These are phyloP conservation scores for Botrytis pseudocinerea DNA, from an alignment of 2,329 filamentous ascomycete species.

Conservation along the genomic window DNA sequence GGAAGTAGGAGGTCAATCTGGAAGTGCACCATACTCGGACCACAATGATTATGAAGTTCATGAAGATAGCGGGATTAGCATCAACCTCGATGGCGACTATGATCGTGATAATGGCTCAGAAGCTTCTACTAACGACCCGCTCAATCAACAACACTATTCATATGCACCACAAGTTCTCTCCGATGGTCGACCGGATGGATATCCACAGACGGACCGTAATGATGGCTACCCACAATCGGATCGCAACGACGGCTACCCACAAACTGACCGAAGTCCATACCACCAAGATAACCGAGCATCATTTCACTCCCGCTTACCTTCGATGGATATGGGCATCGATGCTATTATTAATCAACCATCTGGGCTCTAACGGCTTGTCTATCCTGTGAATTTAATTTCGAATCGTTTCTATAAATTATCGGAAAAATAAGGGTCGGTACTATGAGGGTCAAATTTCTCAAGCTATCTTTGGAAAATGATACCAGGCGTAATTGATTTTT, in stretches of 20 bases:
- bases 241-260: slow-evolving; percentile 13
- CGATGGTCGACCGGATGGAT: slow-evolving; percentile 20
- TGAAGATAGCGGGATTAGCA: slow-evolving; percentile 69
- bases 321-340: slow-evolving; percentile 62
- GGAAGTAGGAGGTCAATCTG: slow-evolving; percentile 14
- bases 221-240: slow-evolving; percentile 19
- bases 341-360: slow-evolving; percentile 56
- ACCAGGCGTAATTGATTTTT: slow-evolving; percentile 9
- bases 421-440: neutral
- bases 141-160: slow-evolving; percentile 22
- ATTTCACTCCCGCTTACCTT: slow-evolving; percentile 46
- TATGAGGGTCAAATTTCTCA: slow-evolving; percentile 2
- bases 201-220: slow-evolving; percentile 18
- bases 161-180: slow-evolving; percentile 20
- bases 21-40: slow-evolving; percentile 11
- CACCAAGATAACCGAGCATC: slow-evolving; percentile 7
- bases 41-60: slow-evolving; percentile 17
- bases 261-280: slow-evolving; percentile 6
- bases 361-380: slow-evolving; percentile 18
- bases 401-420: slow-evolving; percentile 6
- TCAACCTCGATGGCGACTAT: slow-evolving; percentile 52
- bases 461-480: slow-evolving; percentile 16
- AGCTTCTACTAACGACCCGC: slow-evolving; percentile 18
- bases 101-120: slow-evolving; percentile 31
- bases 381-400: neutral